phyloP scores from a whole-genome alignment of 2,329 filamentous ascomycete genomes.

The Chrysoporthe cubensis region DNA sequence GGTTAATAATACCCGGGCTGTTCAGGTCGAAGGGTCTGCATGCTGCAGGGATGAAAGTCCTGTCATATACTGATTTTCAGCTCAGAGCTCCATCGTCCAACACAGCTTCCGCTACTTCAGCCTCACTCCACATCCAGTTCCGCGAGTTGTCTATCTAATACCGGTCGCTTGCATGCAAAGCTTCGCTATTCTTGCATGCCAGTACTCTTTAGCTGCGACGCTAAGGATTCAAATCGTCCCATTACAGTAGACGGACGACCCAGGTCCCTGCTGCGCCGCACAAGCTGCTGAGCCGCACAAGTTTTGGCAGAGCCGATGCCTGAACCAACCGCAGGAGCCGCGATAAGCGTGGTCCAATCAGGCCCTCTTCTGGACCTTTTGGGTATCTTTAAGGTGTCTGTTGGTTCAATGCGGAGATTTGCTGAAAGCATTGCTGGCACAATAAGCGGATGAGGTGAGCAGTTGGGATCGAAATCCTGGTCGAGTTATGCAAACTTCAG shows the following conservation, averaged over 20 bases:
- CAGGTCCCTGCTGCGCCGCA: background rate
- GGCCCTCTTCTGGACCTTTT: background rate
- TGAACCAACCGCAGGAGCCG: background rate
- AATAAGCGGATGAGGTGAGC: background rate
- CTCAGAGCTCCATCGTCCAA: background rate
- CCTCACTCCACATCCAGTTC: no score
- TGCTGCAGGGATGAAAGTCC: background rate
- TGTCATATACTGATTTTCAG: background rate
- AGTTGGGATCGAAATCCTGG: background rate
- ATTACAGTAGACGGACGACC: background rate
- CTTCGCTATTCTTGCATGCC: no score
- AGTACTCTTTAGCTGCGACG: background rate
- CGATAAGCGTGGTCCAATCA: background rate
- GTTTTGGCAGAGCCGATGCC: background rate
- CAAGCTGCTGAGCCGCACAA: background rate
- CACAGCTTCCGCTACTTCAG: no score
- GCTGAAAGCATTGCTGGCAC: background rate
- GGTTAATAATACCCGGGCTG: background rate
- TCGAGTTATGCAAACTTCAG: background rate
- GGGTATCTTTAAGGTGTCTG: background rate
- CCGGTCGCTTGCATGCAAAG: no score
- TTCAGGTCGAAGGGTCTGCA: background rate
- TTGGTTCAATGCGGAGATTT: background rate
- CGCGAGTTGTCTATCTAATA: no score
- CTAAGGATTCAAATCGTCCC: background rate